Evolutionary conservation across 495 filamentous ascomycete genomes (phyloP).

Genomic region (Tuber umbilicatum): DNA sequence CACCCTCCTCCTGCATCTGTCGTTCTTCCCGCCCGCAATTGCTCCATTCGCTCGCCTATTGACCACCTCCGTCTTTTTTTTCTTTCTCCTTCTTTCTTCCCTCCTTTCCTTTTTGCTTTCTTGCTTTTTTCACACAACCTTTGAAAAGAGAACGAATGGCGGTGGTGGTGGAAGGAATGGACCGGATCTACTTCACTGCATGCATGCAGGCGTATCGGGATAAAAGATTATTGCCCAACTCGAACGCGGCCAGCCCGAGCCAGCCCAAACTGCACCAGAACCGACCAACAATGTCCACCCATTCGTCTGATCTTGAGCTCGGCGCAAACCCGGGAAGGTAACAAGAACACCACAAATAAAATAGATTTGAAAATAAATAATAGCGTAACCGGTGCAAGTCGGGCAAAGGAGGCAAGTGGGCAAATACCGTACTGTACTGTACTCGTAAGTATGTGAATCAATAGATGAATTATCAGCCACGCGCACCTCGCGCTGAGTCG

Average conservation of each 20-base stretch:
- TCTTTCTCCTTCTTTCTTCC: no score
- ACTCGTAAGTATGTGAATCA: neutral
- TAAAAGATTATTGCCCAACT: neutral
- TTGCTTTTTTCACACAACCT: constrained; percentile 9
- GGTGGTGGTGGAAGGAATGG: constrained; percentile 13
- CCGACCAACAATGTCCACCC: neutral
- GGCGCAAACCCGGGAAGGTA: neutral
- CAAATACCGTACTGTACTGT: no score
- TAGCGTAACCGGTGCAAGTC: neutral
- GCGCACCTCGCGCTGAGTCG: constrained; percentile 30
- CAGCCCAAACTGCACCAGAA: neutral
- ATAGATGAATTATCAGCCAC: constrained; percentile 16
- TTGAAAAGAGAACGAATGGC: constrained; percentile 7
- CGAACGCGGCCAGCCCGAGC: neutral
- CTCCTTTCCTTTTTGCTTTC: neutral
- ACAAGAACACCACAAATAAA: neutral
- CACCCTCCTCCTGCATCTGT: constrained; percentile 10
- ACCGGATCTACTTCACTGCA: constrained; percentile 12
- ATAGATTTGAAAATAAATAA: neutral
- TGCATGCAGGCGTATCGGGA: constrained; percentile 17
- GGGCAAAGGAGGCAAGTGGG: neutral
- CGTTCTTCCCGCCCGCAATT: constrained; percentile 21
- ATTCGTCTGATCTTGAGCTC: neutral
- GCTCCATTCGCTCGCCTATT: constrained; percentile 31
- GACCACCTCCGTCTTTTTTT: neutral